Percentiles rank a stretch among this genome's conserved stretches.
Conservation (phyloP, 1,284 basidiomycete genomes). For the Boletus sp. region DNA sequence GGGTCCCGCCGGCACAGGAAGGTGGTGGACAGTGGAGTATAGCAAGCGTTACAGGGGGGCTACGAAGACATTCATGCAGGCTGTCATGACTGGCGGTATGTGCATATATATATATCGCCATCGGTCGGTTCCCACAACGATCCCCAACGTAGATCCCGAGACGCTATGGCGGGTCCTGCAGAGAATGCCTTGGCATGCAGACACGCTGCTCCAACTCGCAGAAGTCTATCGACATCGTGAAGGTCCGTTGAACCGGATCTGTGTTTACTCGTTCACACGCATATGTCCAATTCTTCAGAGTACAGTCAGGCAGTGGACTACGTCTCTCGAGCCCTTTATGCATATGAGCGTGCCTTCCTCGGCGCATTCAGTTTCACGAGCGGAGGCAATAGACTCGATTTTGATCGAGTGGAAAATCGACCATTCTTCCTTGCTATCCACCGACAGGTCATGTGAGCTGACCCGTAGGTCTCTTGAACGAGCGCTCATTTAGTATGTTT, state of each 20-base stretch:
- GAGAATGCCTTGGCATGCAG: constrained; percentile 78
- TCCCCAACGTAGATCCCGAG: constrained; percentile 54
- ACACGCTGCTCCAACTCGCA: constrained; percentile 84
- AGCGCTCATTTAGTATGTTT: constrained; percentile 12
- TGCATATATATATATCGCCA: constrained; percentile 8
- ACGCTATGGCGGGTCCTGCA: constrained; percentile 57
- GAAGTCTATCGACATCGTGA: constrained; percentile 82
- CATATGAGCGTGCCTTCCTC: constrained; percentile 83
- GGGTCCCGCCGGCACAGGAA: constrained; percentile 52
- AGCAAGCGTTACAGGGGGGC: constrained; percentile 76
- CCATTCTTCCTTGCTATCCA: constrained; percentile 81
- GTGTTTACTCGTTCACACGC: neutral
- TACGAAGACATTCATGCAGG: constrained; percentile 76
- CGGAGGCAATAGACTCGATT: constrained; percentile 81
- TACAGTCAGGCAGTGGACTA: constrained; percentile 81
- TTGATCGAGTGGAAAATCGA: constrained; percentile 81
- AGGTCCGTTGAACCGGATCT: constrained; percentile 42
- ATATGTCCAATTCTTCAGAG: constrained; percentile 44
- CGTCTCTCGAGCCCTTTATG: constrained; percentile 82
- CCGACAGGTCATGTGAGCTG: constrained; percentile 66
- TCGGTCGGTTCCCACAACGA: constrained; percentile 1
- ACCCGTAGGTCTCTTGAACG: constrained; percentile 1
- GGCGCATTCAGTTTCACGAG: constrained; percentile 79
- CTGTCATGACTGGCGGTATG: constrained; percentile 76
- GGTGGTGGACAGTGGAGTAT: constrained; percentile 86